phyloP scores from a whole-genome alignment of 495 filamentous ascomycete species.

The Aspergillus olivimuriae region DNA sequence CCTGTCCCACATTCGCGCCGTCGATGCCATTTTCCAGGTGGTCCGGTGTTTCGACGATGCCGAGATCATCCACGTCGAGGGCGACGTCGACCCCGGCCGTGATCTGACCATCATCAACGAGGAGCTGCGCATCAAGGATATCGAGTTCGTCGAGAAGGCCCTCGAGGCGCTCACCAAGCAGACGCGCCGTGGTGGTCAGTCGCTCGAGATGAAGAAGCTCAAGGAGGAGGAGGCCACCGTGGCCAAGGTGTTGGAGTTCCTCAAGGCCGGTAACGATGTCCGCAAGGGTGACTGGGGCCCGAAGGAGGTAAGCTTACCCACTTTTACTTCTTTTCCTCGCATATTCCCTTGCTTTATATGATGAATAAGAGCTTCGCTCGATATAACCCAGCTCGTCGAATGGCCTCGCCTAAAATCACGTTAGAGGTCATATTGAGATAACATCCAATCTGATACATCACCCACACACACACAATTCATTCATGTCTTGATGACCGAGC shows the following conservation, averaged over 20 bases:
- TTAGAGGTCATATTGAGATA: slow-evolving; percentile 80
- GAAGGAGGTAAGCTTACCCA: slow-evolving; percentile 74
- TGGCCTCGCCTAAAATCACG: slow-evolving; percentile 57
- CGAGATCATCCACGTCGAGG: slow-evolving; percentile 99
- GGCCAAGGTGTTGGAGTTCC: slow-evolving; percentile 72
- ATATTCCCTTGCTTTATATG: slow-evolving; percentile 46
- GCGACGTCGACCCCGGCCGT: slow-evolving; percentile 89
- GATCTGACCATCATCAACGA: slow-evolving; percentile 96
- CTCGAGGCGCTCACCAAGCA: slow-evolving; percentile 85
- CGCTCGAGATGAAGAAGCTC: slow-evolving; percentile 95
- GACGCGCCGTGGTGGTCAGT: slow-evolving; percentile 89
- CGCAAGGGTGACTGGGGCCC: slow-evolving; percentile 81
- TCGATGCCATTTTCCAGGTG: slow-evolving; percentile 99
- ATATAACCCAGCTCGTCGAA: slow-evolving; percentile 99
- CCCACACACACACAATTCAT: no score
- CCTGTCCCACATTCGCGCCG: slow-evolving; percentile 96
- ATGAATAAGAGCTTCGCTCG: slow-evolving; percentile 99
- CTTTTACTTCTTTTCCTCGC: slow-evolving; percentile 9
- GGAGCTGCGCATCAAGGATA: slow-evolving; percentile 96
- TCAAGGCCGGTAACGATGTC: slow-evolving; percentile 87
- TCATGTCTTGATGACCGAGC: no score
- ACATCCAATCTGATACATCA: slow-evolving; percentile 54
- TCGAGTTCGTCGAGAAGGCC: slow-evolving; percentile 96
- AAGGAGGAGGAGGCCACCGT: slow-evolving; percentile 92
- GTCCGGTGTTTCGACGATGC: slow-evolving; percentile 99